Base-by-base conservation (phyloP, 2,329 filamentous ascomycete genomes). In the Cercospora sp. region DNA sequence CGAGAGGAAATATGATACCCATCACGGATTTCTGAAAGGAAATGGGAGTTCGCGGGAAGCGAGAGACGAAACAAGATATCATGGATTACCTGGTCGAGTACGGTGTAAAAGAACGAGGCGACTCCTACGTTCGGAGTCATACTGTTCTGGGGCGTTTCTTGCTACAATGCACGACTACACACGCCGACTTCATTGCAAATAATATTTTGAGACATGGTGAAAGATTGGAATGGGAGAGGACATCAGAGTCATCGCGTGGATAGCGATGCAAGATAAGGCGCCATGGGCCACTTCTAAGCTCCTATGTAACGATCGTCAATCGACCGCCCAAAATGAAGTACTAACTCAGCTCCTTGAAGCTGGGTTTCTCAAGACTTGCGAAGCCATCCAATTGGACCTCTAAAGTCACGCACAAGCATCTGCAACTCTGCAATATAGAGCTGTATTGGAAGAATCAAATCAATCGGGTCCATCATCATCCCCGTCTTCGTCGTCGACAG, bases 401-500 rank as follows among this genome's bases (percentile, higher is more conserved):
- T 9, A 0, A n/a, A 23, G 3, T 23, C 48, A 20, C 30, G 28
- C 53, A 9, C 53, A 31, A 57, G 53, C n/a, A 9, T n/a, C 16
- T 58, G 53, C 45, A 51, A 5, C 20, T 51, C 18, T 51, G 28
- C 53, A 18, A n/a, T 12, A 31, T 31, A 10, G 26, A 23, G 30
- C 20, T 18, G 53, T 16, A 6, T 31, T 31, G n/a, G 13, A n/a
- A 30, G 10, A n/a, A 23, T 53, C 13, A 53, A 28, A 4, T 61
- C 58, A 75, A 64, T 75, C 73, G 8, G 72, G 72, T 1, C 71
- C 73, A 18, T 75, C 71, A 20, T 75, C 71, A 9, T 73, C 70
- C n/a, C 65, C 68, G 4, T 66, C 63, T 23, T 67, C 70, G 9
- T 64, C 70, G 18, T 64, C 70, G 23, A 72, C 58, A 10, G 39